Percentiles rank a stretch among this genome's conserved stretches.
phyloP scores from a whole-genome alignment of 768 basidiomycete genomes.

The Lyophyllum shimeji region DNA sequence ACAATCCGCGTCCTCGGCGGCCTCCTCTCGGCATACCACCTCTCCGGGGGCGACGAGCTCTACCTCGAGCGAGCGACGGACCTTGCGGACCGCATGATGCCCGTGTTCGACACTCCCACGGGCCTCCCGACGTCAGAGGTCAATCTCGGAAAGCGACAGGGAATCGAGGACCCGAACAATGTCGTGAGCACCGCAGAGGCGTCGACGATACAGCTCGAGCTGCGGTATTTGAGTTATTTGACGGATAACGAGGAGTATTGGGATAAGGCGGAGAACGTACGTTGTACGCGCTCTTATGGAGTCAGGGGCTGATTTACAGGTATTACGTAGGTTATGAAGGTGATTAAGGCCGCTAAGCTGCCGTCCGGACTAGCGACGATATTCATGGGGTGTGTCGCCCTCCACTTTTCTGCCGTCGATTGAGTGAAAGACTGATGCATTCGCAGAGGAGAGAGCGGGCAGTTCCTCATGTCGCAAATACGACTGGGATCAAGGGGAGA shows the following conservation, averaged over 20 bases:
- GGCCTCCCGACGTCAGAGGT: conserved; percentile 78
- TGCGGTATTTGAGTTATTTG: conserved; percentile 78
- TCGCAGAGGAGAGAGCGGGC: conserved; percentile 38
- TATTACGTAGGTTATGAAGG: conserved; percentile 52
- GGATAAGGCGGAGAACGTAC: conserved; percentile 76
- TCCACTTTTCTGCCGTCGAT: neutral
- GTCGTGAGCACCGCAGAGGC: conserved; percentile 84
- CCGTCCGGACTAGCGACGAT: conserved; percentile 80
- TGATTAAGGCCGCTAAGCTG: conserved; percentile 59
- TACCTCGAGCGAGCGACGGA: conserved; percentile 80
- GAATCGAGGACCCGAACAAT: conserved; percentile 59
- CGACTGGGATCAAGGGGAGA: conserved; percentile 93
- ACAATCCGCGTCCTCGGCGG: conserved; percentile 94
- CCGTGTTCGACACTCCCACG: conserved; percentile 78
- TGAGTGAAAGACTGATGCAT: neutral
- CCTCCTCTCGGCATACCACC: conserved; percentile 81
- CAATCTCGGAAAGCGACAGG: conserved; percentile 66
- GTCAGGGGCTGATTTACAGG: neutral
- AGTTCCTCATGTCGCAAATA: conserved; percentile 66
- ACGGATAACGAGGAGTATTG: conserved; percentile 82
- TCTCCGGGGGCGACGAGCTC: conserved; percentile 68
- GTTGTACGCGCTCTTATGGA: neutral
- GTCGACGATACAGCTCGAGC: conserved; percentile 85
- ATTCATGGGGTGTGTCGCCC: conserved; percentile 64
- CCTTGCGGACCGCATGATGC: conserved; percentile 80